Evolutionary conservation across 129 eudicot species (phyloP).

Genomic region (Solidago caesia): DNA sequence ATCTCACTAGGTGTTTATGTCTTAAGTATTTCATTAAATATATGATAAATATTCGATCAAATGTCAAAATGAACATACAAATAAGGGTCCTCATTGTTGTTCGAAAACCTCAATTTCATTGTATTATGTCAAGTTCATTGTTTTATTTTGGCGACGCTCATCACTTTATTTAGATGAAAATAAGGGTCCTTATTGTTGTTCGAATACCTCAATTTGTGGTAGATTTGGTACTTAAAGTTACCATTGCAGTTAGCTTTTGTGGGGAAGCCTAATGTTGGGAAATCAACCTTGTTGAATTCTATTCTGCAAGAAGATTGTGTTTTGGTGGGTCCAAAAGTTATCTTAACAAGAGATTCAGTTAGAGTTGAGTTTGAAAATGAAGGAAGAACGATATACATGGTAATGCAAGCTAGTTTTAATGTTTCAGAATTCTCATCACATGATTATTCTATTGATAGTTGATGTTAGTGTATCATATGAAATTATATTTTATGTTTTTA

Average conservation of each 20-base stretch:
- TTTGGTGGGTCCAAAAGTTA: conserved; percentile 96
- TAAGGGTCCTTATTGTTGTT: too few species aligned
- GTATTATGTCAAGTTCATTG: too few species aligned
- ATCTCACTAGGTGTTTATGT: too few species aligned
- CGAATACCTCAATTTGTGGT: too few species aligned
- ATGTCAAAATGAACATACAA: too few species aligned
- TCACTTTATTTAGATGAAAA: too few species aligned
- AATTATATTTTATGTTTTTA: background rate
- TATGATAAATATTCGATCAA: too few species aligned
- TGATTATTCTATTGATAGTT: background rate
- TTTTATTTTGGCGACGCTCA: too few species aligned
- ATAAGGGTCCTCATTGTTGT: too few species aligned
- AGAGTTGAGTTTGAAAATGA: conserved; percentile 72
- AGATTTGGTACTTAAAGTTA: conserved; percentile 57
- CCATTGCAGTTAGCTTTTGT: conserved; percentile 91
- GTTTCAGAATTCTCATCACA: background rate
- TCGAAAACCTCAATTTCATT: too few species aligned
- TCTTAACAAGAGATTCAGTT: conserved; percentile 86
- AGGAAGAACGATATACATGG: conserved; percentile 71
- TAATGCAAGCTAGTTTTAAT: conserved; percentile 21
- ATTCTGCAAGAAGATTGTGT: conserved; percentile 88
- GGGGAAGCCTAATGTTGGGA: conserved; percentile 95
- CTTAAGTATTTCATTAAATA: too few species aligned
- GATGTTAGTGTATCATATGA: background rate
- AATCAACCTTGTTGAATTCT: conserved; percentile 81